phyloP scores from a whole-genome alignment of 805 yeast species.

The Hanseniaspora thailandica region DNA sequence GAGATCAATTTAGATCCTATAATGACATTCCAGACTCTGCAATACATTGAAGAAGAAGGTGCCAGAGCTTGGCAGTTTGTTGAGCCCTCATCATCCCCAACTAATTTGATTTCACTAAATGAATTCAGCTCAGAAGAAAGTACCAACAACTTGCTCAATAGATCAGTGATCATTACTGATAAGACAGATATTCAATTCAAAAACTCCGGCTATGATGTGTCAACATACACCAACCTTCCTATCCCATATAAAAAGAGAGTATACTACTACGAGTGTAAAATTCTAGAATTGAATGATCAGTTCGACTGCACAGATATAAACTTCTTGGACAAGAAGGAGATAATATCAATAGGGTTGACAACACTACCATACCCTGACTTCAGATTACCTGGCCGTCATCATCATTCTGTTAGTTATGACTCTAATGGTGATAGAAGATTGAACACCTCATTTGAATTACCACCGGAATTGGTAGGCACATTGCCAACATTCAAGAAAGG shows the following conservation, averaged over 20 bases:
- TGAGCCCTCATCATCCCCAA: conserved; percentile 28
- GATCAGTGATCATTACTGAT: conserved; percentile 50
- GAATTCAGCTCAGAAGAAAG: conserved; percentile 13
- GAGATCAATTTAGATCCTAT: conserved; percentile 26
- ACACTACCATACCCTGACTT: conserved; percentile 89
- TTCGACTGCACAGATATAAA: conserved; percentile 14
- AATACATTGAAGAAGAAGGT: conserved; percentile 73
- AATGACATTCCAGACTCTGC: conserved; percentile 27
- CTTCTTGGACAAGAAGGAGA: conserved; percentile 30
- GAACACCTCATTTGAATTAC: conserved; percentile 58
- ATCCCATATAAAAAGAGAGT: conserved; percentile 72
- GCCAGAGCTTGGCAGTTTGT: conserved; percentile 81
- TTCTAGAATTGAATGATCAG: conserved; percentile 47
- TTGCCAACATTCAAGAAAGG: conserved; percentile 61
- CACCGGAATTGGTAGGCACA: conserved; percentile 36
- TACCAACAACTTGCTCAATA: conserved; percentile 33
- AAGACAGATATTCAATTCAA: conserved; percentile 50
- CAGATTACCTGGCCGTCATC: conserved; percentile 83
- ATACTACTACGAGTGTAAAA: conserved; percentile 78
- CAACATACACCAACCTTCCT: conserved; percentile 73
- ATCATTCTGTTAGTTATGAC: conserved; percentile 76
- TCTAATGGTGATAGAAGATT: conserved; percentile 69
- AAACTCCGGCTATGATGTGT: conserved; percentile 46
- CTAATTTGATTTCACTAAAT: conserved; percentile 27
- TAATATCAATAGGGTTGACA: conserved; percentile 65